These are phyloP conservation scores for Vanrija sp. DNA, from an alignment of 1,284 basidiomycete species.

Conservation along the genomic window DNA sequence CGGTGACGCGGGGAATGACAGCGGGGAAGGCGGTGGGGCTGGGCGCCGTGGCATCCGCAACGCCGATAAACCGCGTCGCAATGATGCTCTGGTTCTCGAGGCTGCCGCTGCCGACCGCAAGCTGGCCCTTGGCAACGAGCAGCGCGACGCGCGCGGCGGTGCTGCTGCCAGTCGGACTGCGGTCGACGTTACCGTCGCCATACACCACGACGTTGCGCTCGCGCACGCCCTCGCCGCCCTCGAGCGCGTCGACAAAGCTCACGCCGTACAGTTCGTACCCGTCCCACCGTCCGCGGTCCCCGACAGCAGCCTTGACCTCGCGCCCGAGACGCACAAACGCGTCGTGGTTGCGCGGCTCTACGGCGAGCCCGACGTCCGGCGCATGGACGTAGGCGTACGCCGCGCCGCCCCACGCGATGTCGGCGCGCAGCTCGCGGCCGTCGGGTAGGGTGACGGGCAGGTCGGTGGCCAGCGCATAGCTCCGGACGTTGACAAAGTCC, in stretches of 20 bases:
- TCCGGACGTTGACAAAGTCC: constrained; percentile 20
- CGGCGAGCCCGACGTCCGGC: constrained; percentile 43
- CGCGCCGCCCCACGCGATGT: constrained; percentile 52
- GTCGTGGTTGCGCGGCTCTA: constrained; percentile 27
- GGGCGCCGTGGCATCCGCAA: not conserved
- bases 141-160: constrained; percentile 51
- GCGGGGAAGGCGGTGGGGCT: constrained; percentile 8
- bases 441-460: constrained; percentile 1
- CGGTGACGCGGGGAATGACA: constrained; percentile 12
- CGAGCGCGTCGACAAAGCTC: constrained; percentile 14
- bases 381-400: constrained; percentile 51
- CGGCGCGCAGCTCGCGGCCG: constrained; percentile 29
- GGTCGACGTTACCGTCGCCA: constrained; percentile 51
- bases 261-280: constrained; percentile 17
- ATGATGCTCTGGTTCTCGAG: constrained; percentile 15
- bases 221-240: not conserved
- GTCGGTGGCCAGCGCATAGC: constrained; percentile 5
- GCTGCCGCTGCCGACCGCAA: constrained; percentile 5
- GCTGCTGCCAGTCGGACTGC: constrained; percentile 52
- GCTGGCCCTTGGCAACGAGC: constrained; percentile 41
- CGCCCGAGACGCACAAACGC: constrained; percentile 34
- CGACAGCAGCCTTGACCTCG: constrained; percentile 31
- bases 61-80: constrained; percentile 8
- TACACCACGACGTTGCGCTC: constrained; percentile 38
- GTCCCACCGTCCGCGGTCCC: constrained; percentile 21